Evolutionary conservation across 1,139 yeast species (phyloP).

Genomic region (Nakaseomyces delphensis): DNA sequence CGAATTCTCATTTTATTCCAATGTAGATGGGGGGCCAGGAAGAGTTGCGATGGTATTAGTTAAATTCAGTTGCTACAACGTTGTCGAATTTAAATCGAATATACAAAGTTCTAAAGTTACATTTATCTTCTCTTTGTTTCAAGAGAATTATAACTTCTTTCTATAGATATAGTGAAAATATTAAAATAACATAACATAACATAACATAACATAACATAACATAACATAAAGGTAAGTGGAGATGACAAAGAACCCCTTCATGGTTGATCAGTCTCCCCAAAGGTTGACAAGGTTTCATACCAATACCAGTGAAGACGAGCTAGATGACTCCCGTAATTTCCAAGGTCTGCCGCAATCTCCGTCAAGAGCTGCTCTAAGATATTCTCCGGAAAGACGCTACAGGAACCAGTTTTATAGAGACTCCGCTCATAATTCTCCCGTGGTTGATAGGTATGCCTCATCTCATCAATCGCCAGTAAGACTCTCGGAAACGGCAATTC

Average conservation of each 20-base stretch:
- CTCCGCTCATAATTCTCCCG: conserved; percentile 29
- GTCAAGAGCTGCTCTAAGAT: conserved; percentile 38
- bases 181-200: too few species aligned
- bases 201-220: not conserved
- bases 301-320: conserved; percentile 14
- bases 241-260: conserved; percentile 30
- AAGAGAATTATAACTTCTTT: not conserved
- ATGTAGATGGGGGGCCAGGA: not conserved
- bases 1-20: not conserved
- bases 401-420: conserved; percentile 27
- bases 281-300: conserved; percentile 24
- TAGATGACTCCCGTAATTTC: conserved; percentile 21
- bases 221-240: not conserved
- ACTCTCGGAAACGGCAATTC: conserved; percentile 41
- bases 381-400: conserved; percentile 32
- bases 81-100: too few species aligned
- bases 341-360: conserved; percentile 35
- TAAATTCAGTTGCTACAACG: too few species aligned
- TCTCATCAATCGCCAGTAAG: conserved; percentile 60
- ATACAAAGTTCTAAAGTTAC: too few species aligned
- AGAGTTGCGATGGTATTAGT: not conserved
- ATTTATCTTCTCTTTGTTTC: too few species aligned
- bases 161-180: not conserved
- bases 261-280: conserved; percentile 26
- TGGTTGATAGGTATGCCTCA: conserved; percentile 36